Evolutionary conservation across 106 monocot genomes (phyloP).

Genomic region (Acorus calamus): DNA sequence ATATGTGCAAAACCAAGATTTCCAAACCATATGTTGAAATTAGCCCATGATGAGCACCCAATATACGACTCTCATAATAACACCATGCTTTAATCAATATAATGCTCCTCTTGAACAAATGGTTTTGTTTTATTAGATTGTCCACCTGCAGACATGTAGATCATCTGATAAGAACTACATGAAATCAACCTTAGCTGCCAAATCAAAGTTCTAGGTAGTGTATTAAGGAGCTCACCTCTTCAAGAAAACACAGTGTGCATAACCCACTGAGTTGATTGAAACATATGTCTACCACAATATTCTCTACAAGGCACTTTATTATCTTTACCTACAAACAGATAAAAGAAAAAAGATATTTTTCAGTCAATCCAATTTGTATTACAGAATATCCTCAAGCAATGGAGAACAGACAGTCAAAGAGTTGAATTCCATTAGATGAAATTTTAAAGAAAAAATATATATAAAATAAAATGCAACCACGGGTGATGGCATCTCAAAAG

Average conservation of each 20-base stretch:
- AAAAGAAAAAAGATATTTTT: neutral
- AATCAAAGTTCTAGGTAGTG: neutral
- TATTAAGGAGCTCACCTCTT: constrained; percentile 43
- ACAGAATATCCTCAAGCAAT: no score
- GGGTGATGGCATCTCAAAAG: no score
- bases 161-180: neutral
- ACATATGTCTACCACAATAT: constrained; percentile 95
- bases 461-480: no score
- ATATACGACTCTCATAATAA: constrained; percentile 88
- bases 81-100: constrained; percentile 95
- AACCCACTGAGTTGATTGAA: constrained; percentile 96
- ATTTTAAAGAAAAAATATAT: no score
- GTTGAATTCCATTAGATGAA: no score
- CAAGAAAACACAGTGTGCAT: constrained; percentile 93
- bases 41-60: constrained; percentile 98
- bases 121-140: constrained; percentile 53
- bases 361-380: no score
- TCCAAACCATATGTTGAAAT: constrained; percentile 98
- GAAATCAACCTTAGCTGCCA: neutral
- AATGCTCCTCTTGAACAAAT: constrained; percentile 94
- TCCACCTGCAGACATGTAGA: constrained; percentile 51
- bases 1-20: constrained; percentile 91
- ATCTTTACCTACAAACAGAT: constrained; percentile 72
- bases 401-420: no score
- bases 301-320: constrained; percentile 89